Evolutionary conservation across 2,329 filamentous ascomycete species (phyloP).

Genomic region (Dactylellina sp.): DNA sequence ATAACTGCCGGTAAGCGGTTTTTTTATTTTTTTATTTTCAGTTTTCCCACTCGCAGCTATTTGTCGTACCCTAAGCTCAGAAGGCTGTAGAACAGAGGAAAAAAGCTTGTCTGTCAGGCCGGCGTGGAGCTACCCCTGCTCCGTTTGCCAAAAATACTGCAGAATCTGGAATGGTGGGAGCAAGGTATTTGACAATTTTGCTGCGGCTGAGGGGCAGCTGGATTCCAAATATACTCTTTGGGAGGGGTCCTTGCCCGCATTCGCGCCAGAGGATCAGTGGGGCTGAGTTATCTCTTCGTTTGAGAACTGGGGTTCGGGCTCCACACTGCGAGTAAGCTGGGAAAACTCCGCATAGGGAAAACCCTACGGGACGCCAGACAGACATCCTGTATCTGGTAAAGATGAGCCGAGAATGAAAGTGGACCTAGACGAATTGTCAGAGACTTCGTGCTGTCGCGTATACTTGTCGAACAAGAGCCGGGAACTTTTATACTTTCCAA

Average conservation of each 20-base stretch:
- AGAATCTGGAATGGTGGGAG: constrained; percentile 46
- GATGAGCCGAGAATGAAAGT: constrained; percentile 22
- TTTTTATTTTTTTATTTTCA: not conserved
- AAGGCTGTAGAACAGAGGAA: constrained; percentile 14
- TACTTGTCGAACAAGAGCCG: constrained; percentile 23
- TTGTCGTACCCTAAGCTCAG: constrained; percentile 17
- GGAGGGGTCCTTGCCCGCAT: constrained; percentile 14
- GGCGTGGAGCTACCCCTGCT: constrained; percentile 47
- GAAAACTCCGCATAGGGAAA: not conserved
- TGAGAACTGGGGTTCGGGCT: constrained; percentile 6
- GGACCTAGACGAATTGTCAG: constrained; percentile 34
- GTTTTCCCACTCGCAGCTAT: constrained; percentile 7
- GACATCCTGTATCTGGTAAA: too few species aligned
- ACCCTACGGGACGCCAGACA: not conserved
- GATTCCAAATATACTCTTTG: constrained; percentile 53
- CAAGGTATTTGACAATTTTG: constrained; percentile 48
- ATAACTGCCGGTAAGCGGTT: constrained; percentile 7
- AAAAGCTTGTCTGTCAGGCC: constrained; percentile 38
- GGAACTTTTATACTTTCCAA: constrained; percentile 21
- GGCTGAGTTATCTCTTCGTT: constrained; percentile 13
- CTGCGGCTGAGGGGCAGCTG: constrained; percentile 54
- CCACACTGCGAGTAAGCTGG: constrained; percentile 27
- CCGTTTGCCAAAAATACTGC: constrained; percentile 56
- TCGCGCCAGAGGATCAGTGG: constrained; percentile 39
- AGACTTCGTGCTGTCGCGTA: constrained; percentile 41